Conservation (phyloP, 2,329 filamentous ascomycete species). For the Diaporthe capsici region DNA sequence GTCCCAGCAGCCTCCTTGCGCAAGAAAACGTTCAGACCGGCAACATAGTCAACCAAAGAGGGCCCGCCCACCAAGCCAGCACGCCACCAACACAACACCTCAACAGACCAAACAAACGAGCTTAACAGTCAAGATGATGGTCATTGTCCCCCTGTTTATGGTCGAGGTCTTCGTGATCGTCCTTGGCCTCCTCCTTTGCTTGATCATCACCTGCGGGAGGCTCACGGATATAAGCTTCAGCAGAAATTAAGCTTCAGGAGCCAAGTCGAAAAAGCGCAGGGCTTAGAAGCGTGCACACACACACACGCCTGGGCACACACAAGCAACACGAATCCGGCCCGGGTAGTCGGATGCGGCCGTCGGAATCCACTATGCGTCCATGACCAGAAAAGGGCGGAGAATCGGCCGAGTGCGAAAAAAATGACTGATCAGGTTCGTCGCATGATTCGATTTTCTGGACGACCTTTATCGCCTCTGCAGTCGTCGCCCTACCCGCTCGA, state of each 20-base stretch:
- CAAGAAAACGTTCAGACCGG: background rate
- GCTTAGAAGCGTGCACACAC: background rate
- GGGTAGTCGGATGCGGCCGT: slow-evolving; percentile 1
- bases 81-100: background rate
- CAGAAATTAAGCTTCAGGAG: slow-evolving; percentile 28
- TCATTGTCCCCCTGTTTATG: slow-evolving; percentile 34
- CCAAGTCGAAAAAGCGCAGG: slow-evolving; percentile 11
- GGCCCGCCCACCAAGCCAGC: slow-evolving; percentile 1
- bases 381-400: background rate
- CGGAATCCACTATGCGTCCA: slow-evolving; percentile 19
- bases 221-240: slow-evolving; percentile 37
- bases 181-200: slow-evolving; percentile 17
- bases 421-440: slow-evolving; percentile 23
- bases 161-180: slow-evolving; percentile 35
- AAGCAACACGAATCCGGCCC: background rate
- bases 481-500: background rate
- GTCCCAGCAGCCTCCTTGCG: background rate
- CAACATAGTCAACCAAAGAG: slow-evolving; percentile 15
- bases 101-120: background rate
- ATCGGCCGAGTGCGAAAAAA: background rate
- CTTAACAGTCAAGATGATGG: slow-evolving; percentile 34
- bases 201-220: slow-evolving; percentile 30
- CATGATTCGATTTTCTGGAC: background rate
- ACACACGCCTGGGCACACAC: background rate
- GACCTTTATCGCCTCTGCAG: background rate